Percentiles rank a stretch among this genome's conserved stretches.
These are phyloP conservation scores for Plasmodium ovale DNA, from an alignment of 169 alveolate species.

Conservation along the genomic window DNA sequence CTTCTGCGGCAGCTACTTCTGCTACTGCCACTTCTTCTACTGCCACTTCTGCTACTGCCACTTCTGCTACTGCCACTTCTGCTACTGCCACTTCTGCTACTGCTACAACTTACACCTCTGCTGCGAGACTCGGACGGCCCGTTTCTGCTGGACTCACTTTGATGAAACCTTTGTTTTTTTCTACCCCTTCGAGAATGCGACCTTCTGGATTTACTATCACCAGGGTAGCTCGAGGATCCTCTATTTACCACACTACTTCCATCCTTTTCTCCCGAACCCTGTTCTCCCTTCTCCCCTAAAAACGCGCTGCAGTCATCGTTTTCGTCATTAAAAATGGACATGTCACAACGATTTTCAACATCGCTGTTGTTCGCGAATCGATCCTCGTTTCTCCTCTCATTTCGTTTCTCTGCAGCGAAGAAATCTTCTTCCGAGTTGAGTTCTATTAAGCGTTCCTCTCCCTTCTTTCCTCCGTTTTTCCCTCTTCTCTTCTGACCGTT, in stretches of 20 bases:
- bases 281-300: not conserved
- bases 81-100: not conserved
- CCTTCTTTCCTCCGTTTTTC: conserved; percentile 9
- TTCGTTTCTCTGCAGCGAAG: conserved; percentile 32
- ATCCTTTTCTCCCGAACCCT: not conserved
- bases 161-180: no score
- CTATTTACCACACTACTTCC: no score
- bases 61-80: not conserved
- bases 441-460: not conserved
- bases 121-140: not conserved
- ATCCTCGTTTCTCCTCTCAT: conserved; percentile 26
- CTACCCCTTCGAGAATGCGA: no score
- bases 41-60: not conserved
- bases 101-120: not conserved
- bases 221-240: no score
- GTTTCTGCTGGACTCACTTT: not conserved
- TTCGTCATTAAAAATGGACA: conserved; percentile 22
- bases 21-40: no score
- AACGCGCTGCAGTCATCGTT: not conserved
- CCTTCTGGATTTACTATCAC: no score
- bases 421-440: conserved; percentile 28
- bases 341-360: conserved; percentile 14
- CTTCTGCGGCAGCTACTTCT: no score
- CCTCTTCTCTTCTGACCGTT: not conserved
- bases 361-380: not conserved